Percentiles rank a stretch among this genome's conserved stretches.
These are phyloP conservation scores for Elongisporangium prolatum DNA, from an alignment of 352 stramenopile genomes.

Conservation along the genomic window DNA sequence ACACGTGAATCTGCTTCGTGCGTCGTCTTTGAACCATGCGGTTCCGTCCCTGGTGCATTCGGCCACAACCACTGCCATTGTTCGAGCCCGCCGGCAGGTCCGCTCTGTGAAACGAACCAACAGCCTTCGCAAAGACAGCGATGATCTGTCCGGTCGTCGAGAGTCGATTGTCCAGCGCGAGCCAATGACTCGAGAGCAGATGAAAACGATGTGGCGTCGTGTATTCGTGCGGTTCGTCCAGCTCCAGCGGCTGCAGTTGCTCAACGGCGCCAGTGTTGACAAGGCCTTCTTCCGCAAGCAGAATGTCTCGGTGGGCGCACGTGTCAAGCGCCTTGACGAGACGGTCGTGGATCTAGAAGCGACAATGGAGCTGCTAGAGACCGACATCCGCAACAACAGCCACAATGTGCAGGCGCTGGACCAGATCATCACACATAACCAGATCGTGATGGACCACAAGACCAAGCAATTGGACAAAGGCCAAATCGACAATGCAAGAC, in stretches of 20 bases:
- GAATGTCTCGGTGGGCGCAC: constrained; percentile 59
- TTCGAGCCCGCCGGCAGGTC: constrained; percentile 28
- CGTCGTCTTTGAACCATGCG: constrained; percentile 2
- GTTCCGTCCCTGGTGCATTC: background rate
- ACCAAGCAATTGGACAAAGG: constrained; percentile 35
- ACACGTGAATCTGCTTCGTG: constrained; percentile 19
- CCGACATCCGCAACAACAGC: constrained; percentile 27
- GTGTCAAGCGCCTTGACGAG: constrained; percentile 57
- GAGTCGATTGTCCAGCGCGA: constrained; percentile 4
- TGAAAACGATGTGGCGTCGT: constrained; percentile 36
- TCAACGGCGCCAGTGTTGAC: constrained; percentile 46
- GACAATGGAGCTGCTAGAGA: constrained; percentile 42
- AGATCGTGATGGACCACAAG: constrained; percentile 28
- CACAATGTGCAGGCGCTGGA: constrained; percentile 32
- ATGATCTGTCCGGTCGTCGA: constrained; percentile 4
- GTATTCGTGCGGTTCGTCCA: constrained; percentile 54
- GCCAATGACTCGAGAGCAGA: constrained; percentile 30
- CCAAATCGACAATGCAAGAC: constrained; percentile 33
- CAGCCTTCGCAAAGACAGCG: constrained; percentile 19
- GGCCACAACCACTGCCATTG: constrained; percentile 5
- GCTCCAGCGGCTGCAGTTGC: constrained; percentile 42
- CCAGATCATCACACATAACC: constrained; percentile 30
- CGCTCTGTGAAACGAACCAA: constrained; percentile 20
- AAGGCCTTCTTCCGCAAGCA: constrained; percentile 49
- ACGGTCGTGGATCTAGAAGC: constrained; percentile 40